Evolutionary conservation across 139 green algal genomes (phyloP).

Genomic region (Monoraphidium neglectum): DNA sequence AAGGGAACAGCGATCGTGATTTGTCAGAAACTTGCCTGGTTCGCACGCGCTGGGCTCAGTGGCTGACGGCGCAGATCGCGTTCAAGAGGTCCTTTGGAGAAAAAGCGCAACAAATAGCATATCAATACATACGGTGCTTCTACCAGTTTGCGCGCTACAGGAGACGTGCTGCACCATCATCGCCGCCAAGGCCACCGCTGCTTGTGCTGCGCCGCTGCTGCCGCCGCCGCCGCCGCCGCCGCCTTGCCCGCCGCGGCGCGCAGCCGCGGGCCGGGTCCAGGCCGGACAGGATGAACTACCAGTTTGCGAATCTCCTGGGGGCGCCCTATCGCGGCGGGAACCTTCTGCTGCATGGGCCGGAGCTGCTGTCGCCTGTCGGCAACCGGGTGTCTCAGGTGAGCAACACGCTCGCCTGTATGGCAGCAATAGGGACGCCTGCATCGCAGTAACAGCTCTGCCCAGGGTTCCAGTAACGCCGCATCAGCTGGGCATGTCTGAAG

Average conservation of each 20-base stretch:
- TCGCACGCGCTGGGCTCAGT: too few relatives aligned
- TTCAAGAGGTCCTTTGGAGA: too few relatives aligned
- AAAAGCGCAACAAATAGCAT: too few relatives aligned
- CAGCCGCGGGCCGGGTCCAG: not conserved
- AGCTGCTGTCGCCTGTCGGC: slow-evolving; percentile 87
- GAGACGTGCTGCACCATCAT: too few relatives aligned
- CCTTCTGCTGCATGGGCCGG: slow-evolving; percentile 70
- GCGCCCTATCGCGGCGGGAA: slow-evolving; percentile 94
- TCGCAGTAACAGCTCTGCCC: not conserved
- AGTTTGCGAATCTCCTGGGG: slow-evolving; percentile 88
- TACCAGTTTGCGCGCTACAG: too few relatives aligned
- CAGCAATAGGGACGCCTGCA: not conserved
- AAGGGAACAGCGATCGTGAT: too few relatives aligned
- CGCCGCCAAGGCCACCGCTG: too few relatives aligned
- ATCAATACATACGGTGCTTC: too few relatives aligned
- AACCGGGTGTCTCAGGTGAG: slow-evolving; percentile 84
- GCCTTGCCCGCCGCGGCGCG: not conserved
- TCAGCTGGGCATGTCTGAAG: not conserved
- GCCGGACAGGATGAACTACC: slow-evolving; percentile 74
- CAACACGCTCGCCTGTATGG: not conserved
- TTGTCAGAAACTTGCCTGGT: too few relatives aligned
- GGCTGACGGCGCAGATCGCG: too few relatives aligned
- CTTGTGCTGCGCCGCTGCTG: too few relatives aligned
- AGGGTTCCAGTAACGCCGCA: not conserved
- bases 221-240: too few relatives aligned